Base-by-base conservation (phyloP, 2,329 filamentous ascomycete species). In the Cordyceps cicadae region DNA sequence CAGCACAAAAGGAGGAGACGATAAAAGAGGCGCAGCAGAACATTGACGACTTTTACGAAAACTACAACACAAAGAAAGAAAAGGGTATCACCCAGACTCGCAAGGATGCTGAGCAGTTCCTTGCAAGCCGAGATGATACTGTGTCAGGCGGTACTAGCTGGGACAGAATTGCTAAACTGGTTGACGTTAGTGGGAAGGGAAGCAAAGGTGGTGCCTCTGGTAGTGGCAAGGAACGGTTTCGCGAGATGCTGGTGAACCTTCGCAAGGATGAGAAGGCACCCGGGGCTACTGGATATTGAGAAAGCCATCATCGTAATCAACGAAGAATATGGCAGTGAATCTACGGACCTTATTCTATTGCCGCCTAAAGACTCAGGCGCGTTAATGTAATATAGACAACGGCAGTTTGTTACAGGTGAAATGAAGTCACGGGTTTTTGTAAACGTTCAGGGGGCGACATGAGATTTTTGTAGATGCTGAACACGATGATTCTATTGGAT, bases 11-110 rank as follows among this genome's bases (percentile, higher is more conserved):
- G 73, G 84, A 85, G 64, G 87, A 93, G 73, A 97, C 92, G 1
- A 79, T 97, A 71, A 86, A 90, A 73, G 91, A 94, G 67, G 94
- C 94, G 12, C 91, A 92, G 71, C 84, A 92, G 72, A 94, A 95
- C 74, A 96, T 99, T 65, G 94, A 99, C 73, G 94, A 97, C 74
- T 99, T 97, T 78, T 99, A 99, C 81, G 92, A 97, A 72, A 97
- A 96, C 77, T 99, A 99, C 81, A 97, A 97, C 80, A 87, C 88
- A 75, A 96, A 97, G 79, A 93, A 94, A 74, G 94, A 99, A 74
- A 97, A 97, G 83, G 85, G 84, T 62, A 88, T 97, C 67, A 81
- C 88, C 24, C 90, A 96, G 79, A 94, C 93, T 61, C 86, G 88
- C 69, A 88, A 89, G 74, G 94, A 99, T 68, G 94, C 93, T 7